Evolutionary conservation across 2,329 filamentous ascomycete genomes (phyloP), one percentile per base, ranked within the genome.

Genomic region (Colletotrichum sublineola): DNA sequence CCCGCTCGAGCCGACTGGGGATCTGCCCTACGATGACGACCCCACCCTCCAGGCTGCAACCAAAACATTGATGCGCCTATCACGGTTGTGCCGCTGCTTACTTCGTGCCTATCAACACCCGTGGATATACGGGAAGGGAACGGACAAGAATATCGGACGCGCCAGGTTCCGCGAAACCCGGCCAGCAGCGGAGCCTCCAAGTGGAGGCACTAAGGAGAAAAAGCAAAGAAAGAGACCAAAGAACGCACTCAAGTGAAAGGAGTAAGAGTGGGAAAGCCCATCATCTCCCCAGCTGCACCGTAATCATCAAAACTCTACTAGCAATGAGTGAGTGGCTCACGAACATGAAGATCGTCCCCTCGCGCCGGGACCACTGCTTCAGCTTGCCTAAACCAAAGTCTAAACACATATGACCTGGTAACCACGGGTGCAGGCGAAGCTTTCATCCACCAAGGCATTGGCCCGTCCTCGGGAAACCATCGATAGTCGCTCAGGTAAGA

Each of bases 291-390:
- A n/a, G 31, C 31, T 55, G 52, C 48, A 44, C 53, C 46, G 52
- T 58, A 57, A 12, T 36, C 52, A 24, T 69, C 60, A 69, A 33
- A 44, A 50, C 38, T 31, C 53, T 50, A 44, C 46, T 65, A 61
- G 46, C 66, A 56, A n/a, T 9, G 42, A 44, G 24, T 40, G 38
- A 40, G 38, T 55, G 38, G 46, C 40, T 69, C 33, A 63, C 46
- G 60, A 29, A 53, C 61, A 69, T 73, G 67, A 70, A 42, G 66
- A 73, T 73, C 67, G 29, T 57, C 60, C 38, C 64, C 55, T 11
- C 48, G 38, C 58, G 40, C 42, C 6, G 67, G 70, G 60, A 50
- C 70, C 60, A 65, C 46, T 50, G 48, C 53, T 50, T 64, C 67
- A 70, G 70, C 55, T 50, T 36, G 44, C 38, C 36, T n/a, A 11